These are phyloP conservation scores for Myochromella boudieri DNA, from an alignment of 768 basidiomycete species.

Conservation along the genomic window DNA sequence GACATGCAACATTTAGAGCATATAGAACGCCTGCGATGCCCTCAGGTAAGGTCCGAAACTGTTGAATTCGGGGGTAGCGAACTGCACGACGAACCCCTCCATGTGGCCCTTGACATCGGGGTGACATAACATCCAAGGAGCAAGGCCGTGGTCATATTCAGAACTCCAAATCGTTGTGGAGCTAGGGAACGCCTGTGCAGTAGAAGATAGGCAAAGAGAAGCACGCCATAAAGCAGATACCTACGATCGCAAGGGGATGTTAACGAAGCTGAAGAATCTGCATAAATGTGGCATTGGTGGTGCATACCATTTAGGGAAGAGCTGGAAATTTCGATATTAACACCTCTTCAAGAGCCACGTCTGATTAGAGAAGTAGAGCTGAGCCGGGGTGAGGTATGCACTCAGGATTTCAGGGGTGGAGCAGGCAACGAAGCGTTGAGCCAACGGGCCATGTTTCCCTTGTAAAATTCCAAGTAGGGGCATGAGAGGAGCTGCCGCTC, in stretches of 20 bases:
- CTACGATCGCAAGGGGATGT: slow-evolving; percentile 66
- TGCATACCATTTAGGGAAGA: slow-evolving; percentile 84
- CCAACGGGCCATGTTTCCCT: slow-evolving; percentile 67
- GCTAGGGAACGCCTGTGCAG: slow-evolving; percentile 43
- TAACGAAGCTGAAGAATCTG: slow-evolving; percentile 79
- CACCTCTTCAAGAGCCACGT: slow-evolving; percentile 83
- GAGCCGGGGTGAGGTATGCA: slow-evolving; percentile 69
- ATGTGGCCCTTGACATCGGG: slow-evolving; percentile 76
- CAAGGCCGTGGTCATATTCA: slow-evolving; percentile 82
- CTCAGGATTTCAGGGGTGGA: slow-evolving; percentile 90
- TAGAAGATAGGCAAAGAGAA: slow-evolving; percentile 2
- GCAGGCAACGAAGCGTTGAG: slow-evolving; percentile 70
- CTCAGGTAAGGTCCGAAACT: slow-evolving; percentile 71
- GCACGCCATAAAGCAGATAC: slow-evolving; percentile 23
- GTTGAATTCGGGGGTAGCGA: slow-evolving; percentile 73
- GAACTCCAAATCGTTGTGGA: slow-evolving; percentile 77
- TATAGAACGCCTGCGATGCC: slow-evolving; percentile 73
- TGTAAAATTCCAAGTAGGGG: slow-evolving; percentile 73
- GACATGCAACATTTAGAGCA: slow-evolving; percentile 18
- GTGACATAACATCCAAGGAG: slow-evolving; percentile 80
- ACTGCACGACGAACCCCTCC: slow-evolving; percentile 73
- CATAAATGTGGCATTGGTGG: slow-evolving; percentile 76
- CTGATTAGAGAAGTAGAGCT: slow-evolving; percentile 71
- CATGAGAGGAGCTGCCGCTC: slow-evolving; percentile 85
- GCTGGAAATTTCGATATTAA: slow-evolving; percentile 80